phyloP scores from a whole-genome alignment of 2,329 filamentous ascomycete genomes.

The Hysterium pulicare region DNA sequence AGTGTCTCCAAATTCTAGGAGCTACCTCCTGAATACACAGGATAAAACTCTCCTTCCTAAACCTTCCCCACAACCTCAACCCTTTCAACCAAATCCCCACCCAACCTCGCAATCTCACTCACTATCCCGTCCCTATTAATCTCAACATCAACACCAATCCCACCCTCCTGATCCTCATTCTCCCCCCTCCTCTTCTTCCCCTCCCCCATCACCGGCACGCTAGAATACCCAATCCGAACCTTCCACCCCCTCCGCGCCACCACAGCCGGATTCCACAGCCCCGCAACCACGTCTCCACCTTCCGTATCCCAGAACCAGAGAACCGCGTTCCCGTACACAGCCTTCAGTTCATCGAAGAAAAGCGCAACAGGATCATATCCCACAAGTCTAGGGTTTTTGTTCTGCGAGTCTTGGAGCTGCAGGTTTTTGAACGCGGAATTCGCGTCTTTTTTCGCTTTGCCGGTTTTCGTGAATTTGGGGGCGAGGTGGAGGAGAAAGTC shows the following conservation, averaged over 20 bases:
- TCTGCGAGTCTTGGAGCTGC: conserved; percentile 47
- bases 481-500: conserved; percentile 79
- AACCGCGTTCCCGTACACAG: conserved; percentile 64
- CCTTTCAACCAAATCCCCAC: conserved; percentile 55
- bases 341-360: conserved; percentile 65
- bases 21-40: too few relatives aligned
- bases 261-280: conserved; percentile 62
- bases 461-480: conserved; percentile 45
- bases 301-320: conserved; percentile 74
- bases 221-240: conserved; percentile 31
- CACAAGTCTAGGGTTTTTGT: conserved; percentile 32
- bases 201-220: background rate
- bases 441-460: conserved; percentile 32
- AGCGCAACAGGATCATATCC: conserved; percentile 60
- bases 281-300: conserved; percentile 57
- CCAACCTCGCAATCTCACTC: conserved; percentile 66
- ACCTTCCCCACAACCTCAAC: conserved; percentile 6
- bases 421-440: conserved; percentile 75
- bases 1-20: too few relatives aligned
- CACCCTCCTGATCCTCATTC: conserved; percentile 32
- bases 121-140: conserved; percentile 67
- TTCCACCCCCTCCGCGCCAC: conserved; percentile 32
- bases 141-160: conserved; percentile 50
- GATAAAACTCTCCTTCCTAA: too few relatives aligned
- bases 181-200: conserved; percentile 12